phyloP scores from a whole-genome alignment of 2,329 filamentous ascomycete genomes.

The Alternaria sp. region DNA sequence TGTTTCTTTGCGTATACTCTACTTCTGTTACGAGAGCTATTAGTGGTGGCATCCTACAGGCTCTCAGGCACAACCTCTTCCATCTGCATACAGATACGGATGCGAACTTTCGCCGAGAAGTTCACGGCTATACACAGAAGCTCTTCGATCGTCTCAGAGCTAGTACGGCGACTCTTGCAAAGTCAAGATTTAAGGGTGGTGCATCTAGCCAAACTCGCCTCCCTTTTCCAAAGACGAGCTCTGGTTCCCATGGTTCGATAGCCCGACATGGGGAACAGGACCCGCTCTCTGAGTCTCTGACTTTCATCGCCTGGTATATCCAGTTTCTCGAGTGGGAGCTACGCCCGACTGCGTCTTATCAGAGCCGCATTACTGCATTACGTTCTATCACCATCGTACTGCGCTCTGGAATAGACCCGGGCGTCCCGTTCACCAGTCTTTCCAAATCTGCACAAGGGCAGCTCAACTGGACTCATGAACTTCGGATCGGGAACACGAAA shows the following conservation, averaged over 20 bases:
- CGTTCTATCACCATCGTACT: slow-evolving; percentile 75
- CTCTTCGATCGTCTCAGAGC: slow-evolving; percentile 75
- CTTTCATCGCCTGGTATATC: slow-evolving; percentile 79
- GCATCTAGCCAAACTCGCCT: slow-evolving; percentile 16
- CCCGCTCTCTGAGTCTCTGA: slow-evolving; percentile 61
- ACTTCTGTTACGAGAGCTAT: slow-evolving; percentile 78
- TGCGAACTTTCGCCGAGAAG: slow-evolving; percentile 83
- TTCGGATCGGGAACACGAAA: slow-evolving; percentile 54
- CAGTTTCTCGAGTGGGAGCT: slow-evolving; percentile 77
- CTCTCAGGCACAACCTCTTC: slow-evolving; percentile 72
- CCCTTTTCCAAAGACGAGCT: slow-evolving; percentile 27
- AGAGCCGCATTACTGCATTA: slow-evolving; percentile 83
- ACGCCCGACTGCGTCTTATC: slow-evolving; percentile 84
- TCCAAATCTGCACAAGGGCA: slow-evolving; percentile 61
- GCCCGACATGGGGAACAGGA: slow-evolving; percentile 14
- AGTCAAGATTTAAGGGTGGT: slow-evolving; percentile 21
- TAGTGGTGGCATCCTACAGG: slow-evolving; percentile 66
- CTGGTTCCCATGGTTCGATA: background rate
- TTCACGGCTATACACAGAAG: slow-evolving; percentile 76
- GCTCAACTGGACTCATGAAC: slow-evolving; percentile 59
- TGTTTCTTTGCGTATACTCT: slow-evolving; percentile 82
- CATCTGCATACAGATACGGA: slow-evolving; percentile 85
- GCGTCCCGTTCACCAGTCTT: slow-evolving; percentile 49
- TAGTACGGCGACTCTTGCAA: slow-evolving; percentile 45
- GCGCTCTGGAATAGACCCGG: slow-evolving; percentile 70